phyloP scores from a whole-genome alignment of 257 asterid species.

The Solanum virginianum region DNA sequence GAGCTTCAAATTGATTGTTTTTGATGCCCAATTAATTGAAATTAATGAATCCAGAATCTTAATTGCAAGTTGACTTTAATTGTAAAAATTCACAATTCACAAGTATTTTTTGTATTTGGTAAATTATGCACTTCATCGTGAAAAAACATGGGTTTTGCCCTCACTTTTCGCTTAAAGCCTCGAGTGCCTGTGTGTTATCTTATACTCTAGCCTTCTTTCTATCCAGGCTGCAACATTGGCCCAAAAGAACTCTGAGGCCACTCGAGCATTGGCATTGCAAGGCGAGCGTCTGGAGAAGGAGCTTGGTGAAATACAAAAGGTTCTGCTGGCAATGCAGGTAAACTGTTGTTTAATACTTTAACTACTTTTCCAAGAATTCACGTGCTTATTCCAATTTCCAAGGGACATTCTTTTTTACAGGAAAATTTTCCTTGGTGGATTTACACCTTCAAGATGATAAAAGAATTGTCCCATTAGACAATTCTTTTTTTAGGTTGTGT shows the following conservation, averaged over 20 bases:
- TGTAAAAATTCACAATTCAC: background rate
- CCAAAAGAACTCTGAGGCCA: constrained; percentile 75
- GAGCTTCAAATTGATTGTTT: background rate
- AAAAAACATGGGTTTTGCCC: background rate
- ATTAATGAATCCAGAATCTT: background rate
- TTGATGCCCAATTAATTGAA: background rate
- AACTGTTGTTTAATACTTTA: background rate
- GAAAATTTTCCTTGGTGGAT: background rate
- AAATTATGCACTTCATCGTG: background rate
- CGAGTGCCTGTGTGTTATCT: background rate
- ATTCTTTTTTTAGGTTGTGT: background rate
- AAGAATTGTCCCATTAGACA: background rate
- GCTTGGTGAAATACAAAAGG: constrained; percentile 71
- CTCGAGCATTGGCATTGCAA: constrained; percentile 67
- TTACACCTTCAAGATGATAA: background rate
- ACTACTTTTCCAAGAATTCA: background rate
- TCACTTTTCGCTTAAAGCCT: background rate
- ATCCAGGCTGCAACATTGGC: constrained; percentile 64
- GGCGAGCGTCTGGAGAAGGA: constrained; percentile 67
- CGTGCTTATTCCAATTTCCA: background rate
- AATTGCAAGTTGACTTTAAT: background rate
- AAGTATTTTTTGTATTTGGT: background rate
- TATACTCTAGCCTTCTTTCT: background rate
- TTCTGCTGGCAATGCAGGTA: constrained; percentile 96
- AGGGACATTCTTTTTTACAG: background rate